Evolutionary conservation across 2,329 filamentous ascomycete species (phyloP).

Genomic region (Fusarium pseudograminearum): DNA sequence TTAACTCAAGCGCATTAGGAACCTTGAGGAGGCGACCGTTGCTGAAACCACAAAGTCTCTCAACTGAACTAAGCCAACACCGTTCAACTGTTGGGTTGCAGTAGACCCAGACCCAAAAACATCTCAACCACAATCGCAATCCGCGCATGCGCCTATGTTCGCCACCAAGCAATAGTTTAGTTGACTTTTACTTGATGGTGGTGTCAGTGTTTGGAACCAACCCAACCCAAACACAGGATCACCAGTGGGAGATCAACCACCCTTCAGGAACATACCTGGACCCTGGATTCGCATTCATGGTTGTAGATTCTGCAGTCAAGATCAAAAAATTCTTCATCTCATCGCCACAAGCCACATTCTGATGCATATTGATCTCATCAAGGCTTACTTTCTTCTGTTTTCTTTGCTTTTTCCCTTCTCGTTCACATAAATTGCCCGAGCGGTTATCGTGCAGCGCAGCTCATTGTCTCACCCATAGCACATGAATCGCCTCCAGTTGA

Average conservation of each 20-base stretch:
- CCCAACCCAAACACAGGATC: slow-evolving; percentile 16
- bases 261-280: slow-evolving; percentile 23
- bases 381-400: slow-evolving; percentile 2
- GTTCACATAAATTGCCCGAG: slow-evolving; percentile 3
- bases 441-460: slow-evolving; percentile 13
- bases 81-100: slow-evolving; percentile 9
- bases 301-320: slow-evolving; percentile 15
- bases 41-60: slow-evolving; percentile 17
- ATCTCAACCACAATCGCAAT: slow-evolving; percentile 21
- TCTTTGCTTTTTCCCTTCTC: neutral
- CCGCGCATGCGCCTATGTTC: slow-evolving; percentile 15
- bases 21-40: slow-evolving; percentile 43
- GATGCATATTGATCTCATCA: neutral
- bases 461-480: neutral
- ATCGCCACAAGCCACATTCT: slow-evolving; percentile 28
- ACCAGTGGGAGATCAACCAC: slow-evolving; percentile 34
- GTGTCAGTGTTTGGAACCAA: neutral
- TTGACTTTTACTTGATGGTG: neutral
- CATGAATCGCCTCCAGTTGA: slow-evolving; percentile 24
- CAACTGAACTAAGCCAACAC: slow-evolving; percentile 1
- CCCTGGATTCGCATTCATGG: slow-evolving; percentile 25
- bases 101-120: neutral
- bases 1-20: neutral
- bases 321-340: slow-evolving; percentile 17
- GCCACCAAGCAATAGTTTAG: slow-evolving; percentile 31